Percentiles rank a stretch among this genome's conserved stretches.
These are phyloP conservation scores for Castanopsis chinensis DNA, from an alignment of 306 rosid genomes.

Conservation along the genomic window DNA sequence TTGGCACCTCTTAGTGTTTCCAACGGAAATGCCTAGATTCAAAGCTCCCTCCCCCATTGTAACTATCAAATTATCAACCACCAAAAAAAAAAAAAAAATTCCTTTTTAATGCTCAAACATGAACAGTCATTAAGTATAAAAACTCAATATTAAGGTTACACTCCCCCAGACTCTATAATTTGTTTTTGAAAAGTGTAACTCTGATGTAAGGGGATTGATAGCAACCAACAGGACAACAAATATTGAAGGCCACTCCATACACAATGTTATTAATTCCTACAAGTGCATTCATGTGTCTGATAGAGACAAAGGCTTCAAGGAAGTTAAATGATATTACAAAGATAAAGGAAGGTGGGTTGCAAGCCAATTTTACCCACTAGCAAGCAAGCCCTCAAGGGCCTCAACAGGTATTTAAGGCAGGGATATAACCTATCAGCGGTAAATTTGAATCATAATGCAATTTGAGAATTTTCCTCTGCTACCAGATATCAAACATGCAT, in stretches of 20 bases:
- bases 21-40: too few species aligned
- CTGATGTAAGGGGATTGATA: neutral
- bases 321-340: neutral
- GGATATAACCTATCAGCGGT: neutral
- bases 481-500: neutral
- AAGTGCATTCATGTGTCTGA: neutral
- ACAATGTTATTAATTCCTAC: neutral
- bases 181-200: neutral
- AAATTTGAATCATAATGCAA: neutral
- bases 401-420: neutral
- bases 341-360: neutral
- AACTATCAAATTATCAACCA: too few species aligned
- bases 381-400: neutral
- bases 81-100: too few species aligned
- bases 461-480: neutral
- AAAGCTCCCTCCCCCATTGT: too few species aligned
- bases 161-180: neutral
- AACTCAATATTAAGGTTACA: neutral
- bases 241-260: neutral
- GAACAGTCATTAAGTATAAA: neutral
- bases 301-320: neutral
- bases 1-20: too few species aligned
- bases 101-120: neutral
- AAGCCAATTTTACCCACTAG: neutral
- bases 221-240: neutral